Evolutionary conservation across 1,139 yeast species (phyloP), one percentile per base, ranked within the genome.

Genomic region (Scheffersomyces cryptocercus): DNA sequence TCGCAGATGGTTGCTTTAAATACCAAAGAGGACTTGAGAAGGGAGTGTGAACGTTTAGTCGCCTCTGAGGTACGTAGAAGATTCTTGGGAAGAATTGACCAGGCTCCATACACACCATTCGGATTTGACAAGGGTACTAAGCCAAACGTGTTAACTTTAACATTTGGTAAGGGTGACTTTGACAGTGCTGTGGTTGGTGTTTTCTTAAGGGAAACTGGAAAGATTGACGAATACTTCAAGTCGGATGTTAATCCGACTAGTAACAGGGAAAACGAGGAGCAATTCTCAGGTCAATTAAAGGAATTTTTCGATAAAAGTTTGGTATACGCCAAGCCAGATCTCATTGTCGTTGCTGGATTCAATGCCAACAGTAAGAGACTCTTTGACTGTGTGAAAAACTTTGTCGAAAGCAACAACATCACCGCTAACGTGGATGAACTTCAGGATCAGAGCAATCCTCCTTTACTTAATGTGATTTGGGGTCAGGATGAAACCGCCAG

Each of bases 401-500:
- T 88, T 41, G 78, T 88, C 12, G 75, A 77, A 40, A 73, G 69
- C 14, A 79, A 87, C 52, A 76, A 77, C 37, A 64, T 87, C 29
- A 31, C 24, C 15, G 67, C 70, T 20, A 84, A 82, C 11, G 81
- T 76, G 42, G 76, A 75, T 26, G 87, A 80, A 28, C 77, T 69
- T 35, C 58, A 67, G 37, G 76, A 70, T 30, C 70, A 65, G 9
- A 61, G 62, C 35, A 63, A 66, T 35, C 69, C 79, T 4, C 79
- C 79, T 11, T 61, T 77, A 29, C 55, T 84, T 29, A 79, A 73
- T 40, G 81, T 88, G 3, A 70, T 90, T 12, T 93, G 90, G 84
- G 96, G 88, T 28, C 88, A 86, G 55, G 97, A 93, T 62, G 99
- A 93, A 62, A 90, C 95, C 29, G 97, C 99, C 0, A 75, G 95